phyloP scores from a whole-genome alignment of 2,329 filamentous ascomycete species.

The Epichloe sp. region DNA sequence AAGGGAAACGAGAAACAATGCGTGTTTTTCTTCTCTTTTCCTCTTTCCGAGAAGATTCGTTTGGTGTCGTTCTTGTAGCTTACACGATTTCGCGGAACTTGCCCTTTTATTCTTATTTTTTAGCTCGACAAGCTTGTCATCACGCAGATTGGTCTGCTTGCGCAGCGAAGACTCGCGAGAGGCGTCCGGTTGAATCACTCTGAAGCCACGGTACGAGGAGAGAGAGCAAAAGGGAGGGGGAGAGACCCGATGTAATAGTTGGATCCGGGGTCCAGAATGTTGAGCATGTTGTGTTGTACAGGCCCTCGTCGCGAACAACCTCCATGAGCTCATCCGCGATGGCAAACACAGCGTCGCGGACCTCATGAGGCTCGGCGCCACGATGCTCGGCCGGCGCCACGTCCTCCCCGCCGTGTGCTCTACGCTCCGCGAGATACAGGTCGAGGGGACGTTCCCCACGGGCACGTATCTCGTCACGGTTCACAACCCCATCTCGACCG shows the following conservation, averaged over 20 bases:
- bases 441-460: conserved; percentile 83
- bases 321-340: conserved; percentile 97
- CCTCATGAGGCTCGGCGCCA: conserved; percentile 82
- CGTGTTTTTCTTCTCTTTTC: no score
- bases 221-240: accelerated
- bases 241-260: no score
- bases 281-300: conserved; percentile 15
- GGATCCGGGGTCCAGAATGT: not conserved
- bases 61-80: no score
- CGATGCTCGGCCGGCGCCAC: conserved; percentile 86
- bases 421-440: conserved; percentile 73
- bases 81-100: no score
- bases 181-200: conserved; percentile 82
- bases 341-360: conserved; percentile 83
- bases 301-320: conserved; percentile 74
- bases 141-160: conserved; percentile 74
- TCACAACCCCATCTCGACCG: conserved; percentile 72
- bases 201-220: conserved; percentile 57
- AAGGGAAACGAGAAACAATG: no score
- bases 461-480: conserved; percentile 93
- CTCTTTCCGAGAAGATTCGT: no score
- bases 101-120: not conserved
- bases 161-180: conserved; percentile 75
- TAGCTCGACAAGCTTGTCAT: conserved; percentile 95
- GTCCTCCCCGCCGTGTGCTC: conserved; percentile 71